phyloP scores from a whole-genome alignment of 2,329 filamentous ascomycete species.

The Clathrospora elynae region DNA sequence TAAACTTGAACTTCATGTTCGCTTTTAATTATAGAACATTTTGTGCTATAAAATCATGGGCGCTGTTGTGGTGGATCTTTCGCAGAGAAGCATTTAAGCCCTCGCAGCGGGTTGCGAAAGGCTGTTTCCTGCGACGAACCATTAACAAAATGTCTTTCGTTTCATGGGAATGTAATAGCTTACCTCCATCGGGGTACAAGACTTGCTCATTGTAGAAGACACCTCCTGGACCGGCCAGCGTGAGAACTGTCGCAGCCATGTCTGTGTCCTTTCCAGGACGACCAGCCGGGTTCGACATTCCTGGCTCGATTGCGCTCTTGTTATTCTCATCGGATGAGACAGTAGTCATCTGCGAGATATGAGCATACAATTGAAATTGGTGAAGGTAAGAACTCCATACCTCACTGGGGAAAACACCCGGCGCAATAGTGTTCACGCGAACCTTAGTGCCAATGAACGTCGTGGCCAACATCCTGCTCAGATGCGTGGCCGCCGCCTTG shows the following conservation, averaged over 20 bases:
- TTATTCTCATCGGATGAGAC: constrained; percentile 53
- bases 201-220: constrained; percentile 61
- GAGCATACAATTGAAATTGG: neutral
- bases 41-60: too few relatives aligned
- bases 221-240: constrained; percentile 58
- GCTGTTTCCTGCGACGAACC: too few relatives aligned
- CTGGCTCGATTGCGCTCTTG: constrained; percentile 52
- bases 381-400: constrained; percentile 12
- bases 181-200: constrained; percentile 58
- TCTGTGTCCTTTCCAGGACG: constrained; percentile 50
- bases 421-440: constrained; percentile 46
- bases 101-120: constrained; percentile 17
- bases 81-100: constrained; percentile 57
- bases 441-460: constrained; percentile 52
- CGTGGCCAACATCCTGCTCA: constrained; percentile 54
- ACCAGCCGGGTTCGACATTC: constrained; percentile 53
- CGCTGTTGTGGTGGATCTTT: too few relatives aligned
- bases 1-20: too few relatives aligned
- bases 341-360: constrained; percentile 53
- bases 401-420: constrained; percentile 52
- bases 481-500: constrained; percentile 56
- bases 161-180: too few relatives aligned
- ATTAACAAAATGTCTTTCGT: too few relatives aligned
- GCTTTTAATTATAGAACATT: too few relatives aligned
- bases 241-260: constrained; percentile 48